A percentile compares a stretch with the other conserved stretches of the same genome.
Evolutionary conservation across 352 stramenopile genomes (phyloP).

Genomic region (Phytophthora tubulina): DNA sequence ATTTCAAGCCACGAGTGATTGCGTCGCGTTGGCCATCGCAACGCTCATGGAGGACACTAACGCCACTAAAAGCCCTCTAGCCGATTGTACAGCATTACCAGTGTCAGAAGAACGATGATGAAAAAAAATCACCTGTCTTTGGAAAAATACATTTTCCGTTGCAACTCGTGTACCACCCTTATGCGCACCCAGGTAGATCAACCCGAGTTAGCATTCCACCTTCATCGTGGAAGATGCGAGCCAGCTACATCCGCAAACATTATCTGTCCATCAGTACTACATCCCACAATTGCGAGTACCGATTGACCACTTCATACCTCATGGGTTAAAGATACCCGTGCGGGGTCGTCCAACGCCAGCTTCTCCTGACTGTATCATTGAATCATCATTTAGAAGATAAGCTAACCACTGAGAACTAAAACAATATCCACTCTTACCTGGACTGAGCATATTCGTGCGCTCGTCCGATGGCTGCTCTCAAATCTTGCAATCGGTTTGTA

Average conservation of each 20-base stretch:
- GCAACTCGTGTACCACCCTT: neutral
- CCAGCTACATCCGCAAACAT: constrained; percentile 24
- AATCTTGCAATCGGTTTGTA: constrained; percentile 21
- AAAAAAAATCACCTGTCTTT: no score
- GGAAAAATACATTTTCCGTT: no score
- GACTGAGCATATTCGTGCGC: constrained; percentile 27
- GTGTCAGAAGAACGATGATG: constrained; percentile 16
- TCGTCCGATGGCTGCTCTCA: constrained; percentile 35
- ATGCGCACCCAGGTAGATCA: constrained; percentile 13
- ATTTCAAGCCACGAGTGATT: constrained; percentile 91
- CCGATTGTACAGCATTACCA: constrained; percentile 10
- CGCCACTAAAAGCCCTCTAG: constrained; percentile 24
- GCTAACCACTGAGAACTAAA: neutral
- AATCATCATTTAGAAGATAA: neutral
- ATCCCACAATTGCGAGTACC: neutral
- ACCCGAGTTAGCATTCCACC: constrained; percentile 20
- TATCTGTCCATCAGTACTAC: constrained; percentile 1
- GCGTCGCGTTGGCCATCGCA: constrained; percentile 67
- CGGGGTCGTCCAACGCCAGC: constrained; percentile 37
- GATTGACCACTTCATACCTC: constrained; percentile 27
- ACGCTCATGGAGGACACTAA: constrained; percentile 77
- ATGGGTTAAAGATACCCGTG: constrained; percentile 27
- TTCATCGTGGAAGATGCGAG: constrained; percentile 51
- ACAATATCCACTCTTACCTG: constrained; percentile 16
- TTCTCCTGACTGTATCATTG: constrained; percentile 33